Evolutionary conservation across 2,329 filamentous ascomycete species (phyloP).

Genomic region (Trichoderma polysporum): DNA sequence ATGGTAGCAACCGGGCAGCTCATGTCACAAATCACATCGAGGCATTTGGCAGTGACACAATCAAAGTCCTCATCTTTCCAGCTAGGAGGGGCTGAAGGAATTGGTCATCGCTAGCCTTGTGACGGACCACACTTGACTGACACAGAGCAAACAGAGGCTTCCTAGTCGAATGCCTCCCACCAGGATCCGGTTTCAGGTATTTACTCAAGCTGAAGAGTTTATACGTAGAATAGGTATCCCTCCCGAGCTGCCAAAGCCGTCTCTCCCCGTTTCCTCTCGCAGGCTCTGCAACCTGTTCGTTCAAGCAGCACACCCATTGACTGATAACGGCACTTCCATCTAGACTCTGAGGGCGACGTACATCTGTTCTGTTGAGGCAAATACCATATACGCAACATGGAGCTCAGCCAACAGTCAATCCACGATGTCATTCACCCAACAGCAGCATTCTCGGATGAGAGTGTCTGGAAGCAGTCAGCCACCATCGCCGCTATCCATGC

Average conservation of each 20-base stretch:
- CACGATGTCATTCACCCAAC: conserved; percentile 59
- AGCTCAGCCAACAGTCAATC: conserved; percentile 52
- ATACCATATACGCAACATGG: conserved; percentile 41
- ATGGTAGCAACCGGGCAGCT: conserved; percentile 3
- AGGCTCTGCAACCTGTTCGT: not conserved
- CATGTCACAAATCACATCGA: not conserved
- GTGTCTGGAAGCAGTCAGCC: not conserved
- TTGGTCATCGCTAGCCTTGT: not conserved
- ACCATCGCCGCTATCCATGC: not conserved
- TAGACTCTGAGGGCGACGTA: not conserved
- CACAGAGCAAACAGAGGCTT: conserved; percentile 2
- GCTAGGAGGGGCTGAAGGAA: conserved; percentile 17
- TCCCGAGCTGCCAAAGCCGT: not conserved
- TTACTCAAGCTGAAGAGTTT: not conserved
- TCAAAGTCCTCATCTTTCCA: conserved; percentile 5
- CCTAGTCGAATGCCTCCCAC: not conserved
- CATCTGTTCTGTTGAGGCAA: conserved; percentile 19
- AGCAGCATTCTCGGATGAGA: conserved; percentile 45
- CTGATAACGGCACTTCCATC: conserved; percentile 9
- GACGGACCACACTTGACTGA: not conserved
- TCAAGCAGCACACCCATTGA: not conserved
- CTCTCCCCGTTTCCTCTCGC: not conserved
- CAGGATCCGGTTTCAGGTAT: not conserved
- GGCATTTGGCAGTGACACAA: conserved; percentile 18
- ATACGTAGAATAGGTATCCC: conserved; percentile 5